phyloP scores from a whole-genome alignment of 805 yeast species.

The Myxozyma lipomycoides region DNA sequence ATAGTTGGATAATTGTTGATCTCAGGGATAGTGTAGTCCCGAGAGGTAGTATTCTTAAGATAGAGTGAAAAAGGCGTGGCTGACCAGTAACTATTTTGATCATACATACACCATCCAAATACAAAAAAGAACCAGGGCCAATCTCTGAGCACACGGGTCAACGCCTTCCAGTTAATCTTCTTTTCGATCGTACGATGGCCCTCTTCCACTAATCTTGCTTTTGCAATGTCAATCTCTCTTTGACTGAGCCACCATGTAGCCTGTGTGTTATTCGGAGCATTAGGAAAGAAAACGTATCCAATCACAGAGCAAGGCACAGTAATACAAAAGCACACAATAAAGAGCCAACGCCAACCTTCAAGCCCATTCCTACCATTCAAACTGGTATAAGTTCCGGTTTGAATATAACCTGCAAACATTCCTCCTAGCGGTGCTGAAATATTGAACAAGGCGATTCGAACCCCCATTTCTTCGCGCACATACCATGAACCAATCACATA shows the following conservation, averaged over 20 bases:
- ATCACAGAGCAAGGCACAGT: constrained; percentile 39
- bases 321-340: constrained; percentile 45
- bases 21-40: constrained; percentile 36
- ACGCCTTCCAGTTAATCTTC: constrained; percentile 33
- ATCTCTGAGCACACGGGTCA: constrained; percentile 36
- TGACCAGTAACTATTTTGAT: constrained; percentile 15
- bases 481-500: constrained; percentile 33
- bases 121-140: constrained; percentile 39
- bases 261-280: constrained; percentile 46
- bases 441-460: constrained; percentile 4
- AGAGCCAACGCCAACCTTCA: constrained; percentile 42
- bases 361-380: constrained; percentile 27
- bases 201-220: constrained; percentile 33
- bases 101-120: constrained; percentile 19
- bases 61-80: constrained; percentile 38
- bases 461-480: background rate
- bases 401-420: constrained; percentile 50
- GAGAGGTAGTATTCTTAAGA: constrained; percentile 35
- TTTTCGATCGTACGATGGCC: constrained; percentile 32
- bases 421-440: constrained; percentile 34
- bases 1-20: constrained; percentile 43
- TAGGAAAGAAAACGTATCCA: constrained; percentile 48
- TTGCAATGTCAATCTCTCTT: constrained; percentile 37
- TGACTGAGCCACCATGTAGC: constrained; percentile 38
- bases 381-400: constrained; percentile 43